A percentile compares a stretch with the other conserved stretches of the same genome.
Conservation (phyloP, 768 basidiomycete genomes). For the Suillus tomentosus region DNA sequence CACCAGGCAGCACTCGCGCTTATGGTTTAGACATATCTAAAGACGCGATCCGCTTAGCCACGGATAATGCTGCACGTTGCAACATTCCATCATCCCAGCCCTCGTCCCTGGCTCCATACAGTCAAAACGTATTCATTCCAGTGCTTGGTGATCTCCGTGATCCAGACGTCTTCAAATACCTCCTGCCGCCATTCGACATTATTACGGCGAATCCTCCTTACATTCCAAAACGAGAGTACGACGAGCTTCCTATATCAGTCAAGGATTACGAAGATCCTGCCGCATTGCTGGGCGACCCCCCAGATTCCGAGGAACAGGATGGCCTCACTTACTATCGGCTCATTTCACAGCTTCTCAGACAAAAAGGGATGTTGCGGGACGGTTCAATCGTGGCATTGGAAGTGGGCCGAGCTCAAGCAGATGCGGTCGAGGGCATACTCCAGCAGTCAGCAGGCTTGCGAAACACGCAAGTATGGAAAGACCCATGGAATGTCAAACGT, state of each 20-base stretch:
- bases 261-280: constrained; percentile 75
- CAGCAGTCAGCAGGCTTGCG: constrained; percentile 44
- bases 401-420: constrained; percentile 74
- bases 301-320: constrained; percentile 35
- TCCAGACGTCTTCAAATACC: constrained; percentile 21
- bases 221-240: constrained; percentile 69
- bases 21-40: constrained; percentile 70
- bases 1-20: constrained; percentile 53
- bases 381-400: constrained; percentile 73
- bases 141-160: constrained; percentile 49
- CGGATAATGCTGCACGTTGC: constrained; percentile 43
- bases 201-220: constrained; percentile 89
- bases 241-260: constrained; percentile 66
- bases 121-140: constrained; percentile 35
- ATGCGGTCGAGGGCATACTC: constrained; percentile 61
- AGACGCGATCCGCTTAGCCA: constrained; percentile 53
- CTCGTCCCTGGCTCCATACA: constrained; percentile 7
- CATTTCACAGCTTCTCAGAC: constrained; percentile 63
- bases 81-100: constrained; percentile 17
- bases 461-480: constrained; percentile 69
- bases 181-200: constrained; percentile 65
- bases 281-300: constrained; percentile 78
- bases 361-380: constrained; percentile 50
- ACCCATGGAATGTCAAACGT: constrained; percentile 77
- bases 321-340: constrained; percentile 73